Evolutionary conservation across 257 asterid species (phyloP).

Genomic region (Salvia hispanica): DNA sequence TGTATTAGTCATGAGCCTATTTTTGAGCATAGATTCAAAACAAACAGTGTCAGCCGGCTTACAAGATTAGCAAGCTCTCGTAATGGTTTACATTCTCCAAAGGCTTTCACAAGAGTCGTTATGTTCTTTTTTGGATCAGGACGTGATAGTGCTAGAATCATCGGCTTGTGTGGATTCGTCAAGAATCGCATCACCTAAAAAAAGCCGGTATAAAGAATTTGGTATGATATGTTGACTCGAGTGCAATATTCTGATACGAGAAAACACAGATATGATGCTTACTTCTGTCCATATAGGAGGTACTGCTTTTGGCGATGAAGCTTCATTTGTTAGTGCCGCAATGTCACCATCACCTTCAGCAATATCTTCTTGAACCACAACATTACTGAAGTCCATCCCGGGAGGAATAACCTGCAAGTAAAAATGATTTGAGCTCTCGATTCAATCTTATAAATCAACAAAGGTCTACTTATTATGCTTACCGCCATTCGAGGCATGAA

Average conservation of each 20-base stretch:
- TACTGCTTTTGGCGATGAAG: slow-evolving; percentile 64
- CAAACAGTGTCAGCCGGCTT: slow-evolving; percentile 14
- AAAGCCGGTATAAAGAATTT: slow-evolving; percentile 6
- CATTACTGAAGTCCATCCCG: slow-evolving; percentile 69
- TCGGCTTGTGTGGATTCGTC: slow-evolving; percentile 72
- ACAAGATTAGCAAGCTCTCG: slow-evolving; percentile 71
- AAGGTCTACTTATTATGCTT: slow-evolving; percentile 38
- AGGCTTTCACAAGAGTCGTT: slow-evolving; percentile 64
- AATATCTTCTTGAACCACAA: slow-evolving; percentile 53
- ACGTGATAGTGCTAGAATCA: slow-evolving; percentile 71
- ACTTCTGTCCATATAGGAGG: slow-evolving; percentile 77
- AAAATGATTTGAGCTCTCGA: neutral
- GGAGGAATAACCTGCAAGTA: slow-evolving; percentile 61
- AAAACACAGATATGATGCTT: neutral
- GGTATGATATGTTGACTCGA: neutral
- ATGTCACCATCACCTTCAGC: slow-evolving; percentile 75
- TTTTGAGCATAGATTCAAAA: slow-evolving; percentile 19
- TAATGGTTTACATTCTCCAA: slow-evolving; percentile 67
- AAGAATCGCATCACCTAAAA: slow-evolving; percentile 65
- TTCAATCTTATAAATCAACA: neutral
- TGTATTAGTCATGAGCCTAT: neutral
- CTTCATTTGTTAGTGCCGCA: slow-evolving; percentile 50
- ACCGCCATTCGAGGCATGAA: slow-evolving; percentile 79
- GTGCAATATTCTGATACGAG: neutral
- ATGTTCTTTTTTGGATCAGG: slow-evolving; percentile 74